phyloP scores from a whole-genome alignment of 768 basidiomycete species.

The Boletus sp. region DNA sequence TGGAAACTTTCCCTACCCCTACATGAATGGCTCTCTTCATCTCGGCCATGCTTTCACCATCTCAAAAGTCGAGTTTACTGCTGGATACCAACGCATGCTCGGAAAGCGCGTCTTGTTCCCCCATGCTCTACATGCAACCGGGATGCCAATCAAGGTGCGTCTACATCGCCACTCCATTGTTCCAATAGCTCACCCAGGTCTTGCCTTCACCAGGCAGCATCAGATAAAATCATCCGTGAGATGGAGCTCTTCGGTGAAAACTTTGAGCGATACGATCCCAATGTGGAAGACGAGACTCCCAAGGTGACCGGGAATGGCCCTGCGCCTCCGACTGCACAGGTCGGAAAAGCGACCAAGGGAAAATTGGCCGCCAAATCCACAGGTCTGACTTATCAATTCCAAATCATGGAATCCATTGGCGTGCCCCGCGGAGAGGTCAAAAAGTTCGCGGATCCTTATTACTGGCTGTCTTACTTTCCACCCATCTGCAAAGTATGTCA shows the following conservation, averaged over 20 bases:
- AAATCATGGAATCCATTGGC: slow-evolving; percentile 94
- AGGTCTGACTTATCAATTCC: slow-evolving; percentile 95
- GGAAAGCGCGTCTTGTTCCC: slow-evolving; percentile 95
- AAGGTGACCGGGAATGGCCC: slow-evolving; percentile 41
- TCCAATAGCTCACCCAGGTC: neutral
- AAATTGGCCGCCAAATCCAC: slow-evolving; percentile 92
- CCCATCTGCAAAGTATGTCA: slow-evolving; percentile 80
- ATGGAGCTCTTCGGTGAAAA: slow-evolving; percentile 93
- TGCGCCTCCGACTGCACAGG: slow-evolving; percentile 43
- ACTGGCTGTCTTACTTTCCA: slow-evolving; percentile 95
- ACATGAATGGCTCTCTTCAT: slow-evolving; percentile 98
- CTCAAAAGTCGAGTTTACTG: slow-evolving; percentile 95
- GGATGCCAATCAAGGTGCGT: slow-evolving; percentile 97
- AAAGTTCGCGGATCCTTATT: slow-evolving; percentile 90
- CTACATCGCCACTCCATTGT: neutral
- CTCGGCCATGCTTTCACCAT: slow-evolving; percentile 98
- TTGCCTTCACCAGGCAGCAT: slow-evolving; percentile 63
- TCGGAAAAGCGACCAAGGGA: slow-evolving; percentile 90
- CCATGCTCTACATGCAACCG: slow-evolving; percentile 97
- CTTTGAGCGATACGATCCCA: slow-evolving; percentile 58
- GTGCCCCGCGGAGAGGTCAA: slow-evolving; percentile 89
- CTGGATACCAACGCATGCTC: slow-evolving; percentile 92
- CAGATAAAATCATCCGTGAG: slow-evolving; percentile 96
- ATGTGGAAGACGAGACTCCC: slow-evolving; percentile 44
- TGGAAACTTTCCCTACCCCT: slow-evolving; percentile 93